Evolutionary conservation across 108 stramenopile genomes (phyloP).

Genomic region (Skeletonema menzelii): DNA sequence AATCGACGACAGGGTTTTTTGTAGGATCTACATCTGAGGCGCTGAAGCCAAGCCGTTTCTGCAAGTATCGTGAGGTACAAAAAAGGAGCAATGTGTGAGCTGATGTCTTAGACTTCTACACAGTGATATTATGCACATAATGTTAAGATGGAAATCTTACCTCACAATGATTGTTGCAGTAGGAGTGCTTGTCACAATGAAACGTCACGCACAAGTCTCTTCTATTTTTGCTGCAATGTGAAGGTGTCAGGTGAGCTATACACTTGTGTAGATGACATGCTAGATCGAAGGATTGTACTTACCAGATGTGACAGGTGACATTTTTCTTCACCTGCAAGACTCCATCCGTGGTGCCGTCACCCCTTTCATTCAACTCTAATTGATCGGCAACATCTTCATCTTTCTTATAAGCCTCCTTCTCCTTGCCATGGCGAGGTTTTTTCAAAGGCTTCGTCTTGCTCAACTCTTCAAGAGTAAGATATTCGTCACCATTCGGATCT

Average conservation of each 20-base stretch:
- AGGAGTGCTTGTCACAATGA: conserved; percentile 1
- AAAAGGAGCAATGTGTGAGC: not conserved
- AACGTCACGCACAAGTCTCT: not conserved
- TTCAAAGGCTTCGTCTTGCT: not conserved
- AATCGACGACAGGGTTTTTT: not conserved
- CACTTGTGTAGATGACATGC: too few relatives aligned
- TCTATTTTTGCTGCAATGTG: not conserved
- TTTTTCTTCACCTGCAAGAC: not conserved
- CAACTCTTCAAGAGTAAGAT: not conserved
- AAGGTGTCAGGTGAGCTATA: not conserved
- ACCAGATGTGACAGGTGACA: conserved; percentile 1
- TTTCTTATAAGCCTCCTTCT: not conserved
- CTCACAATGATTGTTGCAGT: not conserved
- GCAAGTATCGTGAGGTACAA: not conserved
- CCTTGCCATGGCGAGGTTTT: not conserved
- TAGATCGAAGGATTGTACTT: not conserved
- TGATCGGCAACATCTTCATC: not conserved
- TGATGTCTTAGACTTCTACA: not conserved
- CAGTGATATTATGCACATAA: not conserved
- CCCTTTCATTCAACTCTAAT: not conserved
- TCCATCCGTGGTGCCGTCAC: not conserved
- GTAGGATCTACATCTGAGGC: not conserved
- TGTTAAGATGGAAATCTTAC: not conserved
- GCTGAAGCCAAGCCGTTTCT: not conserved
- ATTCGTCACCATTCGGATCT: not conserved